Conservation (phyloP, 305 asterid genomes). For the Fraxinus greggii region DNA sequence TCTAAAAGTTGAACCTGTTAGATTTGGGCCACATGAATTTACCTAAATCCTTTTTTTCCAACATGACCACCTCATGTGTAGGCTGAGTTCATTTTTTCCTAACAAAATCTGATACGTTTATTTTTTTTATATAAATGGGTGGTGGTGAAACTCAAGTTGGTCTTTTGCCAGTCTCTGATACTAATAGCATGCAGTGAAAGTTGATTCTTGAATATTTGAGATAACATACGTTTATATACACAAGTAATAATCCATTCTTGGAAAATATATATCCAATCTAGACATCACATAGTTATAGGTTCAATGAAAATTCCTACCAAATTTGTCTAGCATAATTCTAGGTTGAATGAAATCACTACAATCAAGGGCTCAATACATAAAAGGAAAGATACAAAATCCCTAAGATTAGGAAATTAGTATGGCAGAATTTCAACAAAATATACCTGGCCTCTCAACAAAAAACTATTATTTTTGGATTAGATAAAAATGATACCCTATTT, state of each 20-base stretch:
- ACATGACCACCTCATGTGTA: not conserved
- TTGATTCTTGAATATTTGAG: not conserved
- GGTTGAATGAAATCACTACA: not conserved
- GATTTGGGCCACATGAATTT: not conserved
- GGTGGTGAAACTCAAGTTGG: not conserved
- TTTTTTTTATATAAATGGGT: not conserved
- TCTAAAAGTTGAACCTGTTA: not conserved
- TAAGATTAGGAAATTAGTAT: not conserved
- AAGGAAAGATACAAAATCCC: not conserved
- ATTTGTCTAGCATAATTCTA: not conserved
- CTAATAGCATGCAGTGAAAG: not conserved
- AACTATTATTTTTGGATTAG: not conserved
- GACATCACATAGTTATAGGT: not conserved
- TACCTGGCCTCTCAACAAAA: not conserved
- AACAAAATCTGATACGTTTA: not conserved
- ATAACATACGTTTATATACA: not conserved
- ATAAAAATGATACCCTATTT: not conserved
- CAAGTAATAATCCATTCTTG: not conserved
- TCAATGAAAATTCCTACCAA: not conserved
- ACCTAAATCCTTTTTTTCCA: not conserved
- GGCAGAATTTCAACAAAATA: not conserved
- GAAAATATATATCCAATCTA: not conserved
- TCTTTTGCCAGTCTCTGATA: not conserved
- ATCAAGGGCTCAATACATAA: not conserved
- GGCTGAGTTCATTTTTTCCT: not conserved